Conservation (phyloP, 768 basidiomycete species). For the Psilocybe subaeruginosa region DNA sequence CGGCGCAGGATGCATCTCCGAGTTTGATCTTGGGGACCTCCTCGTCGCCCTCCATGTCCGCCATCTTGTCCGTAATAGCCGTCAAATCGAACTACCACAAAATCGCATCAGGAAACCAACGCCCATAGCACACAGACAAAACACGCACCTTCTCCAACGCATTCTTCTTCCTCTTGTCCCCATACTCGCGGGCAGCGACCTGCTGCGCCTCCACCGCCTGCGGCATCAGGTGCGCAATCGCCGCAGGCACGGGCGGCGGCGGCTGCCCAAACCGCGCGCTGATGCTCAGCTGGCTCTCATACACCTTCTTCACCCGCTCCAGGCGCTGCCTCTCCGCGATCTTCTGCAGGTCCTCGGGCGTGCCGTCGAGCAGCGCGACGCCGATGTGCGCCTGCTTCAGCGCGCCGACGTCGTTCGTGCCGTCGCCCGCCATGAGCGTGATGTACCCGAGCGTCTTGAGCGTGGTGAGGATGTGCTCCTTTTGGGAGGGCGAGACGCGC, state of each 20-base stretch:
- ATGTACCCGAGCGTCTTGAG: slow-evolving; percentile 87
- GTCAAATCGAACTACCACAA: slow-evolving; percentile 33
- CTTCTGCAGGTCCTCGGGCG: slow-evolving; percentile 87
- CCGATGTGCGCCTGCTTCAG: slow-evolving; percentile 98
- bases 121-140: not conserved
- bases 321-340: slow-evolving; percentile 91
- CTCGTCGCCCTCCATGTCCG: slow-evolving; percentile 93
- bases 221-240: slow-evolving; percentile 86
- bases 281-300: slow-evolving; percentile 93
- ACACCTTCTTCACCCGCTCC: slow-evolving; percentile 95
- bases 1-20: slow-evolving; percentile 98
- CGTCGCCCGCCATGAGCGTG: slow-evolving; percentile 98
- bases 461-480: slow-evolving; percentile 92
- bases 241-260: slow-evolving; percentile 90
- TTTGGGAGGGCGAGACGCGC: slow-evolving; percentile 93
- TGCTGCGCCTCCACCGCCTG: slow-evolving; percentile 91
- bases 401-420: slow-evolving; percentile 98
- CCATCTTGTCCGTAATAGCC: slow-evolving; percentile 45
- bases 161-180: slow-evolving; percentile 73
- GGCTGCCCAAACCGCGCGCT: slow-evolving; percentile 90
- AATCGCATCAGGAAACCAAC: no score
- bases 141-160: slow-evolving; percentile 85
- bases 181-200: slow-evolving; percentile 68
- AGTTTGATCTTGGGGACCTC: slow-evolving; percentile 98
- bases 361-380: slow-evolving; percentile 90